Base-by-base conservation (phyloP, 495 filamentous ascomycete genomes). In the Hypoxylon fragiforme region DNA sequence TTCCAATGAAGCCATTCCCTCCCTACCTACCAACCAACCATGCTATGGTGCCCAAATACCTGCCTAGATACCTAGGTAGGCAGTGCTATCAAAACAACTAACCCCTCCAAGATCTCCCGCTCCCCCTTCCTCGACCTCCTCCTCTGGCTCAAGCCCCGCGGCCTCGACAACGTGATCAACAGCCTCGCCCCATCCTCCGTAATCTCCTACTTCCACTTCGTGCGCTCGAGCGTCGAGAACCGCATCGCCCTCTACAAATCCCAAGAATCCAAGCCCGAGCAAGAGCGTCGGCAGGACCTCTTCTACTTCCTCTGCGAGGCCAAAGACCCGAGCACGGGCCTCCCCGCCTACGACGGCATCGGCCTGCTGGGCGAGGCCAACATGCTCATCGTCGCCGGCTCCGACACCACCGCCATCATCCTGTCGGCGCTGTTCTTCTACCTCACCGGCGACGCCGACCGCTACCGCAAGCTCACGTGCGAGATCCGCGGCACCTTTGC, bases 381-480 rank as follows among this genome's bases (percentile, higher is more conserved):
- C 11, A 16, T 68, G 2, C 50, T 73, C 5, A 47, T 71, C 15
- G 39, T 71, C 3, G 64, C 66, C 2, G 67, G 62, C 3, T 63
- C 60, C 2, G 60, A 63, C 13, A 59, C 60, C 0, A 83, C 79
- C 0, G 73, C 77, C 2, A 76, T 81, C 50, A 73, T 63, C 20
- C 65, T 85, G 0, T 75, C 73, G 1, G 54, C 71, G 2, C 75
- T 81, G 2, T 68, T 85, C 30, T 82, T 85, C 62, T 63, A 77
- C 49, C 67, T 85, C 0, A 44, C 77, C 3, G 73, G 71, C 34
- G 60, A 74, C 39, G 72, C 73, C 0, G n/a, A 39, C 0, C 61
- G 65, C 0, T 61, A 77, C 2, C 18, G 46, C 0, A 75, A 73
- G 18, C 62, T 85, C 0, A 71, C 69, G 3, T 19, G 49, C 0